Conservation (phyloP, 495 filamentous ascomycete species). For the Xylona heveae region DNA sequence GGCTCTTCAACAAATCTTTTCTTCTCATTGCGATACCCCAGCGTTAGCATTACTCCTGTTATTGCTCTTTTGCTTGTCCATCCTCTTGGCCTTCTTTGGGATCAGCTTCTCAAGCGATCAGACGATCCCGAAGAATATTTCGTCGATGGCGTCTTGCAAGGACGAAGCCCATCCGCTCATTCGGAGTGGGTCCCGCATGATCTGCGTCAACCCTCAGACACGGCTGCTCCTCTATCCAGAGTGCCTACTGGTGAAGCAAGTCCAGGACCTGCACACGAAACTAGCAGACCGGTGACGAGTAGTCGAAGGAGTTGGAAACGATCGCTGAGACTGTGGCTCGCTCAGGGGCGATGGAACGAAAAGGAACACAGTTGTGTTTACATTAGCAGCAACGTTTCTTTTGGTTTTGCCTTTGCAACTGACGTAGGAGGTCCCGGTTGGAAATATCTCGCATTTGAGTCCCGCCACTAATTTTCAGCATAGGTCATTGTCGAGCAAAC, state of each 20-base stretch:
- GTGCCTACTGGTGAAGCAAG: no score
- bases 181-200: conserved; percentile 7
- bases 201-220: conserved; percentile 6
- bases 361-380: conserved; percentile 79
- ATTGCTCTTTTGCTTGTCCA: conserved; percentile 68
- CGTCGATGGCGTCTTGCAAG: conserved; percentile 21
- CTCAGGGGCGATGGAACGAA: conserved; percentile 64
- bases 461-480: no score
- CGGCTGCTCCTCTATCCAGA: conserved; percentile 8
- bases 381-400: conserved; percentile 78
- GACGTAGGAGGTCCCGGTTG: conserved; percentile 22
- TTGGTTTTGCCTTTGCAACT: conserved; percentile 70
- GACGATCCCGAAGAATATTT: conserved; percentile 41
- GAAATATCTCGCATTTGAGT: no score
- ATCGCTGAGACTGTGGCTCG: conserved; percentile 45
- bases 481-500: conserved; percentile 70
- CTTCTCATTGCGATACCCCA: conserved; percentile 67
- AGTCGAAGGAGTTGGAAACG: conserved; percentile 13
- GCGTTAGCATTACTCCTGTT: conserved; percentile 66
- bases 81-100: conserved; percentile 61
- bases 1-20: conserved; percentile 72
- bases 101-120: conserved; percentile 36
- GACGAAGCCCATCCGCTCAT: conserved; percentile 7
- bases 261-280: not conserved
- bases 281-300: conserved; percentile 9